Percentiles rank a stretch among this genome's conserved stretches.
phyloP scores from a whole-genome alignment of 805 yeast species.

The Cyberlindnera mississippiensis region DNA sequence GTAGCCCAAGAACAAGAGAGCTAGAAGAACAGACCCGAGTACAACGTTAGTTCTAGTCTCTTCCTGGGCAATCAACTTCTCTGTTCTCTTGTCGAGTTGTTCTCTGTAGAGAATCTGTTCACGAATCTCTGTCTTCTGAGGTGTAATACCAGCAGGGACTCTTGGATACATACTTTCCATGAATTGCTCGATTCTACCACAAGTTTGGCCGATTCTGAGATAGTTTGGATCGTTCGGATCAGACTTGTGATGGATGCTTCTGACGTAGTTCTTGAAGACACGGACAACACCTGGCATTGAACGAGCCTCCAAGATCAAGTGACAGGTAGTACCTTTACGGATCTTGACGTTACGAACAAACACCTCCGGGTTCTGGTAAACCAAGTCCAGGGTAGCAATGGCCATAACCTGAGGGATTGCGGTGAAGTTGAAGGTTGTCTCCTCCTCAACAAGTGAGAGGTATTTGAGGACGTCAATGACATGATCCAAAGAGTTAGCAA shows the following conservation, averaged over 20 bases:
- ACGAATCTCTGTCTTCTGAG: constrained; percentile 34
- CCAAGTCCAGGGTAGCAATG: constrained; percentile 84
- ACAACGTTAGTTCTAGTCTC: constrained; percentile 23
- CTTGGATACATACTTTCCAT: constrained; percentile 76
- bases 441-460: constrained; percentile 72
- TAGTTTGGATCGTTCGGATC: constrained; percentile 83
- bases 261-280: constrained; percentile 72
- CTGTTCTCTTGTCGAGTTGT: constrained; percentile 35
- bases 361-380: constrained; percentile 75
- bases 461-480: constrained; percentile 73
- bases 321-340: constrained; percentile 83
- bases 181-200: constrained; percentile 87
- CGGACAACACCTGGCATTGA: constrained; percentile 70
- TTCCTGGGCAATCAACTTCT: constrained; percentile 24
- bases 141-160: constrained; percentile 50
- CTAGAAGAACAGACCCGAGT: constrained; percentile 9
- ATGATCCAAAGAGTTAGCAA: constrained; percentile 73
- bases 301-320: constrained; percentile 67
- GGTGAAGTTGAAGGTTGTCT: constrained; percentile 83
- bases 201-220: constrained; percentile 73
- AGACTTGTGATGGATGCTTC: constrained; percentile 73
- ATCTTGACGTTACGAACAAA: constrained; percentile 76
- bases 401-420: constrained; percentile 99
- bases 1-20: background rate
- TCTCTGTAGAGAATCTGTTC: constrained; percentile 42